Base-by-base conservation (phyloP, 495 filamentous ascomycete genomes). In the Rusavskia elegans region DNA sequence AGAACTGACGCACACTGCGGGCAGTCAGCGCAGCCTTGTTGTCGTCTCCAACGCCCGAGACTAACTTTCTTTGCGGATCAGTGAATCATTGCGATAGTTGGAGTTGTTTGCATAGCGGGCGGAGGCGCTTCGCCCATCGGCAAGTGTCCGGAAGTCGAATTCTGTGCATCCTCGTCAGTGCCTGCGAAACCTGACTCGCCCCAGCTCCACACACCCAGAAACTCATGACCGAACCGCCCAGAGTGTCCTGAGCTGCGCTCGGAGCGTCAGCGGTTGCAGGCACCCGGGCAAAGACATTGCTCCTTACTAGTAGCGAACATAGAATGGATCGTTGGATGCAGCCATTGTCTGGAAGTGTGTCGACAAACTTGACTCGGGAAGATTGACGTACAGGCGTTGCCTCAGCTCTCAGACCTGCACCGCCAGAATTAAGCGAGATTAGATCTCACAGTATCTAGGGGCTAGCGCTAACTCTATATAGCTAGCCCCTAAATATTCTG, bases 51-150 rank as follows among this genome's bases (percentile, higher is more conserved):
- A 35, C 10, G 32, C 32, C 9, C 32, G 9, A 0, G 32, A 74
- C 89, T 61, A 74, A 97, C 92, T 97, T 74, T 97, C 93, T 88
- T 97, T 99, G 56, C 93, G 85, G 63, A 99, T 97, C 59, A 99
- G 71, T 55, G 89, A 95, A 68, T 99, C 93, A 71, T 97, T 97
- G 57, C 93, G 83, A 70, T 99, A 99, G 69, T 97, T 99, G 49
- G 92, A 96, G 68, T 99, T 99, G 73, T 99, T 99, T 40, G 93
- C 93, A 68, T 99, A 99, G 61, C 93, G 84, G 13, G 90, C 88
- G 45, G 87, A 85, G 39, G 93, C 92, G 63, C 89, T 95, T 41
- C 85, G 80, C n/a, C 93, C 93, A 65, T 99, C 93, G 35, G 85
- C 85, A 32, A 96, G 76, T 25, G 85, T 85, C 46, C 92, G 83